Evolutionary conservation across 768 basidiomycete species (phyloP), one percentile per base, ranked within the genome.

Genomic region (Calocera viscosa): DNA sequence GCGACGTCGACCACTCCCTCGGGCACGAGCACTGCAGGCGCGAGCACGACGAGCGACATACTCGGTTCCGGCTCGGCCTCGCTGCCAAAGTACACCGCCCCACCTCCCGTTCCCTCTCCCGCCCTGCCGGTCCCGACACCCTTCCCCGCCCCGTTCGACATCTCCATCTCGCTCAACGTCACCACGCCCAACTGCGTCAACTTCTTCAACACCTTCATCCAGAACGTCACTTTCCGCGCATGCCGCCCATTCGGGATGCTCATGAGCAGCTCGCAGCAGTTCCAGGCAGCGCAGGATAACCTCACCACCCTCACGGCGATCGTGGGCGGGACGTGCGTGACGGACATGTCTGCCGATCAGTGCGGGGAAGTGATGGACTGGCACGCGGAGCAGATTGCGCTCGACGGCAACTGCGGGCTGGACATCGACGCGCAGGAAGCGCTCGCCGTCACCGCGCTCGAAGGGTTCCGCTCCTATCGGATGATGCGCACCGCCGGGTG

Each of bases 321-420:
- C 64, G 72, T 92, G 7, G 90, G 89, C 86, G 89, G 88, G 1
- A 90, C 87, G 0, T 94, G 91, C 75, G 86, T 90, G 70, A 88
- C 89, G 5, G 76, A 73, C 17, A 72, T 75, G 0, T 72, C 74
- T 1, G 73, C 76, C 16, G 78, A 75, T 26, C 80, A 86, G 68
- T 94, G 91, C 71, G 70, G 76, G n/a, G 69, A 76, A 32, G 88
- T 87, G 69, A 90, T 94, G 85, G 79, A 72, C 5, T 83, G 82
- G 80, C 89, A 87, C 73, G 81, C 83, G 1, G 72, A 75, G 0
- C 70, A 76, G 34, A 71, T 73, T 40, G 64, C 66, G 19, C 74
- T 91, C 17, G 74, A 80, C 69, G 71, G 73, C 1, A 76, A 79
- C 0, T 93, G 91, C 72, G 75, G 77, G 28, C 69, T 74, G 19